A percentile compares a stretch with the other conserved stretches of the same genome.
phyloP scores from a whole-genome alignment of 768 basidiomycete species.

The Rhizopogon sp. region DNA sequence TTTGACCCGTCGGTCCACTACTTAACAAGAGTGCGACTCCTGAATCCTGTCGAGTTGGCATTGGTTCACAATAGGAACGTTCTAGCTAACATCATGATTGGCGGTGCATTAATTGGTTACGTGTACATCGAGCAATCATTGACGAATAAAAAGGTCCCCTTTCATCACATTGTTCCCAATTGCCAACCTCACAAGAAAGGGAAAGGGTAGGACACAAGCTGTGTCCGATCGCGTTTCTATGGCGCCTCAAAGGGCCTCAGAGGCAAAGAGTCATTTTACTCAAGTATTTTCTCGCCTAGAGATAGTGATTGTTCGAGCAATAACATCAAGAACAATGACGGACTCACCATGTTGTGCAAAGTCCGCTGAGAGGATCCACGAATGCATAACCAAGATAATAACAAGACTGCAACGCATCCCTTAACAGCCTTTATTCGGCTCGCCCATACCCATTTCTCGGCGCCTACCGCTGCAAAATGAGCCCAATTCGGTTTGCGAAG shows the following conservation, averaged over 20 bases:
- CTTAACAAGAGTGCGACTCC: too few species aligned
- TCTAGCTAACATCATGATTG: too few species aligned
- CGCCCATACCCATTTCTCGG: slow-evolving; percentile 29
- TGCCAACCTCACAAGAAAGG: too few species aligned
- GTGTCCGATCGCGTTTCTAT: not conserved
- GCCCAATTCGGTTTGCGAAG: slow-evolving; percentile 30
- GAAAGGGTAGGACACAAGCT: not conserved
- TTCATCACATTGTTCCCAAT: not conserved
- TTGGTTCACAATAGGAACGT: too few species aligned
- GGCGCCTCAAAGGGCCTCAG: not conserved
- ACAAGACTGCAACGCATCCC: not conserved
- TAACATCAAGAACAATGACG: not conserved
- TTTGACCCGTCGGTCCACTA: too few species aligned
- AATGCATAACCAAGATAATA: slow-evolving; percentile 6
- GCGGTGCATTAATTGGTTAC: too few species aligned
- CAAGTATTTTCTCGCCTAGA: not conserved
- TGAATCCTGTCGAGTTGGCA: too few species aligned
- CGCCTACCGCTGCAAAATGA: slow-evolving; percentile 32
- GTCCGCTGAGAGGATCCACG: not conserved
- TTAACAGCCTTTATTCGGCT: slow-evolving; percentile 2
- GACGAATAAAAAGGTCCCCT: not conserved
- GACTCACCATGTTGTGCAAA: not conserved
- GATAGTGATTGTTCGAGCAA: not conserved
- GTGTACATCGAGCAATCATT: not conserved
- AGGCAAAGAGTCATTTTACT: not conserved